Evolutionary conservation across 768 basidiomycete species (phyloP), one percentile per base, ranked within the genome.

Genomic region (Leccinum variicolor): DNA sequence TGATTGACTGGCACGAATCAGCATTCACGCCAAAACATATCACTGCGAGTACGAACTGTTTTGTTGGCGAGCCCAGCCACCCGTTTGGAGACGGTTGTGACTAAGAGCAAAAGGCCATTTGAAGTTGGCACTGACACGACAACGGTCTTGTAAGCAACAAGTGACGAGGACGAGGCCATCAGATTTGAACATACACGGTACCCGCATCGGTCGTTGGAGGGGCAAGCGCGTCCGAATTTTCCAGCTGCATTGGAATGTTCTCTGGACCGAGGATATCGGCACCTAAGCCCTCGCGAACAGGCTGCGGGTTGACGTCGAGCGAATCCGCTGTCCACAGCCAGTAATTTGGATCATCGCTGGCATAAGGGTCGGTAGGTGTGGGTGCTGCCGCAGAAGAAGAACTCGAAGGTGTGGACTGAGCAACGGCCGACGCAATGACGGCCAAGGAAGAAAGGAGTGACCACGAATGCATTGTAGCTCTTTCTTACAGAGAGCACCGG

Each of bases 11-110:
- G 6, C 11, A 47, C 23, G 0, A 21, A n/a, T 61, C 6, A 56
- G 39, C 6, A 52, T 9, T 26, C 31, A 14, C n/a, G 2, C 17
- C 17, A 6, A 21, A 23, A 55, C 15, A 19, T 4, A 5, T 9
- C 0, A 10, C 17, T 8, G 11, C 10, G 11, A 48, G 2, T 6
- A 66, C 77, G 19, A 52, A 81, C 85, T 58, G 59, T 84, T 87
- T 66, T 86, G 80, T 64, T 84, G 77, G 48, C 84, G 77, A 28
- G 85, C 81, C 84, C 85, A 87, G 2, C 86, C 86, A n/a, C 85
- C 86, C 4, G 76, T 75, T 53, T 80, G 78, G 7, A 87, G 62
- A 33, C 83, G 81, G 63, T 77, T 85, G 63, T 84, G 84, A 58
- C 84, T 85, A 21, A 84, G 66, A 50, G 79, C 74, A 64, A 86